Conservation (phyloP, 2,329 filamentous ascomycete genomes). For the Diplocarpon mali region DNA sequence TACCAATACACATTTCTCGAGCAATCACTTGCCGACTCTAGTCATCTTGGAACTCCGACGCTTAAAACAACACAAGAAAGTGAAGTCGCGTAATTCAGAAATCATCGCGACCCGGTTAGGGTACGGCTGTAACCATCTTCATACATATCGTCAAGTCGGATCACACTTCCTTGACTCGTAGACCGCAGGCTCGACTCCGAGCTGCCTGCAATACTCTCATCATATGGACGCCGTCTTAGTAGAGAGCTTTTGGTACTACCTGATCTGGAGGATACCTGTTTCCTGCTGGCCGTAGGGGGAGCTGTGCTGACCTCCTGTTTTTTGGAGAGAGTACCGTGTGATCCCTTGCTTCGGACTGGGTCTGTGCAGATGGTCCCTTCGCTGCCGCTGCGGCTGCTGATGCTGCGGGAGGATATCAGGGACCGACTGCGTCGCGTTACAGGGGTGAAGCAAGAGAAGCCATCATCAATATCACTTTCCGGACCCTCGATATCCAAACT, state of each 20-base stretch:
- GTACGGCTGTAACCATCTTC: conserved; percentile 22
- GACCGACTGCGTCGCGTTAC: conserved; percentile 21
- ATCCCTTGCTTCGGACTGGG: conserved; percentile 13
- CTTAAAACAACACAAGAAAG: conserved; percentile 14
- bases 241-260: conserved; percentile 20
- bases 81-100: neutral
- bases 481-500: conserved; percentile 14
- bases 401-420: conserved; percentile 16
- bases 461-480: conserved; percentile 25
- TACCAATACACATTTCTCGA: conserved; percentile 14
- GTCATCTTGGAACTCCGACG: conserved; percentile 17
- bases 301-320: conserved; percentile 17
- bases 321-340: conserved; percentile 9
- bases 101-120: conserved; percentile 14
- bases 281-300: conserved; percentile 21
- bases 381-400: conserved; percentile 18
- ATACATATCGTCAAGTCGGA: conserved; percentile 20
- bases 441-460: conserved; percentile 16
- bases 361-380: conserved; percentile 24
- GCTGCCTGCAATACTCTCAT: conserved; percentile 9
- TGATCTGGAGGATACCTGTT: conserved; percentile 11
- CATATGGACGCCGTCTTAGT: conserved; percentile 19
- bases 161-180: conserved; percentile 23
- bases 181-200: conserved; percentile 21
- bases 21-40: conserved; percentile 1